Evolutionary conservation across 805 yeast genomes (phyloP), one percentile per base, ranked within the genome.

Genomic region (Saccharomycopsis babjevae): DNA sequence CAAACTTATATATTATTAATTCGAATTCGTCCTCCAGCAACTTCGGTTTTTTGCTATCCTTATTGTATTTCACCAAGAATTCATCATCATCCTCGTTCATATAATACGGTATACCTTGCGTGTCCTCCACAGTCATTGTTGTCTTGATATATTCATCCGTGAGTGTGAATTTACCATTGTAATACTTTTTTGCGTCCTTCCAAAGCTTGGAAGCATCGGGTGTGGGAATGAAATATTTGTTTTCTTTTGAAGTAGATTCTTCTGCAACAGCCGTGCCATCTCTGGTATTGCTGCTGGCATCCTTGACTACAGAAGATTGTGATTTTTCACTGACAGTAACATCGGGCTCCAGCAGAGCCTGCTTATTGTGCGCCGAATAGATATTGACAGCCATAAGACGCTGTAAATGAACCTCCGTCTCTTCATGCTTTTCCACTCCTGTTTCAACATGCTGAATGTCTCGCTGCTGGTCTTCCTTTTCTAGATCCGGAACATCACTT

Each of bases 381-480:
- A 83, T 83, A 58, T 84, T 86, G 1, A 90, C 83, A 15, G 93
- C 93, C 72, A 94, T 86, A 57, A 92, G 97, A 65, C 87, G 89
- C 71, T 93, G 96, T 64, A 94, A 78, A 81, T 94, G 99, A 50
- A 89, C 94, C 72, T 94, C 99, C 67, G 90, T 96, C 73, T 94
- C 99, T 73, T 94, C 99, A 67, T 88, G 90, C 71, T 94, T 94
- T 69, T 94, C 99, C 50, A 94, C 99, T 74, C 99, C 99, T 6
- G 98, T 93, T 68, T 94, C 99, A 54, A 94, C 82, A 64, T 90
- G 89, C 68, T 89, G 90, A 36, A 89, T 74, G 65, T 93, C 97
- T 52, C 98, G 83, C 71, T 88, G 96, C 67, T 85, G 62, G 62
- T 83, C 88, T 60, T 83, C 88, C 30, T 84, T 81, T 64, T 91